Conservation (phyloP, 441 rosid species). For the Gossypium lobatum region DNA sequence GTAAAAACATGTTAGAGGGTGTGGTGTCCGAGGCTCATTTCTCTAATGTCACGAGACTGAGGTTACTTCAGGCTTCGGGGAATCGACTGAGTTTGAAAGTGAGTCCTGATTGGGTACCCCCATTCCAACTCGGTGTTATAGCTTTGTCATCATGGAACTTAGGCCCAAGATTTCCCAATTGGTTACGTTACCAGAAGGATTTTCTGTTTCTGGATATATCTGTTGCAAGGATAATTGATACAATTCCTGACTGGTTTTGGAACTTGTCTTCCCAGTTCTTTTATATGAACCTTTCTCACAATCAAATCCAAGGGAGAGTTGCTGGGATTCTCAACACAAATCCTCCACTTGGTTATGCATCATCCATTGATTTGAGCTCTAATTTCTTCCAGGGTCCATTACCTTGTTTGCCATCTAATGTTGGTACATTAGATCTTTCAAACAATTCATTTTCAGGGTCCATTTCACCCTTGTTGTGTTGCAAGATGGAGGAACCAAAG, state of each 20-base stretch:
- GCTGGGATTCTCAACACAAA: background rate
- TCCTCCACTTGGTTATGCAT: background rate
- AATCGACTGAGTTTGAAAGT: slow-evolving; percentile 11
- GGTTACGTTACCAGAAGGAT: slow-evolving; percentile 12
- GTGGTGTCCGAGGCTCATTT: slow-evolving; percentile 21
- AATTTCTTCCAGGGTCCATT: slow-evolving; percentile 15
- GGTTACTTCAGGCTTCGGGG: background rate
- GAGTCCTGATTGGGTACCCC: slow-evolving; percentile 14
- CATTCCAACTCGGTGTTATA: slow-evolving; percentile 8
- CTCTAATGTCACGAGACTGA: slow-evolving; percentile 10
- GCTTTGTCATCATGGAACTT: slow-evolving; percentile 14
- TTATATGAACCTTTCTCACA: slow-evolving; percentile 10
- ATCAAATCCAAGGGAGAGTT: slow-evolving; percentile 15
- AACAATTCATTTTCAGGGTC: slow-evolving; percentile 24
- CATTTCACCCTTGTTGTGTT: slow-evolving; percentile 15
- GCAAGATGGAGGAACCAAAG: slow-evolving; percentile 5
- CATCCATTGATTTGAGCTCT: slow-evolving; percentile 12
- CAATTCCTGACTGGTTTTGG: slow-evolving; percentile 18
- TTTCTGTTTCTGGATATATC: slow-evolving; percentile 14
- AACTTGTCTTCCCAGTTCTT: slow-evolving; percentile 9
- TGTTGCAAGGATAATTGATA: slow-evolving; percentile 1
- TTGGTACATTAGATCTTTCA: slow-evolving; percentile 17
- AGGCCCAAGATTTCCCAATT: slow-evolving; percentile 12
- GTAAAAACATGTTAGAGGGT: slow-evolving; percentile 12
- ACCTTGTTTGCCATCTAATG: slow-evolving; percentile 3